Evolutionary conservation across 768 basidiomycete genomes (phyloP).

Genomic region (Boletus sp.): DNA sequence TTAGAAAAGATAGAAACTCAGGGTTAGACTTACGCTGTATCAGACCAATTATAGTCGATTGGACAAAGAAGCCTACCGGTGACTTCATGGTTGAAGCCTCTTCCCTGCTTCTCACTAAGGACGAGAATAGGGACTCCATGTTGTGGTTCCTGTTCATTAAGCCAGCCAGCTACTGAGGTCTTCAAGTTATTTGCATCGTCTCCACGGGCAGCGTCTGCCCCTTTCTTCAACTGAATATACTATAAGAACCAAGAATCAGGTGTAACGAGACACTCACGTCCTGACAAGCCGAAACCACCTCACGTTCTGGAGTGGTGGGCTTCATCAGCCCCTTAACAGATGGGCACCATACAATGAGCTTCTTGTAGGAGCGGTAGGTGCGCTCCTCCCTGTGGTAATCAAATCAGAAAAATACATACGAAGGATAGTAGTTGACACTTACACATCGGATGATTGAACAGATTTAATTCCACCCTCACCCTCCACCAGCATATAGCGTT

Average conservation of each 20-base stretch:
- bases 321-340: neutral
- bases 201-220: constrained; percentile 8
- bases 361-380: constrained; percentile 5
- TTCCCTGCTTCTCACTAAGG: neutral
- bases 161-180: neutral
- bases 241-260: neutral
- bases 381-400: constrained; percentile 1
- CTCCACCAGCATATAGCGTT: neutral
- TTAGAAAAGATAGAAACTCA: neutral
- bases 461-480: neutral
- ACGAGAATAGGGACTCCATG: neutral
- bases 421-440: neutral
- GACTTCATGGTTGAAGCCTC: constrained; percentile 7
- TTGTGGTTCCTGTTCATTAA: neutral
- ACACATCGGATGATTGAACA: neutral
- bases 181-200: constrained; percentile 15
- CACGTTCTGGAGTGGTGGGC: neutral
- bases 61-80: constrained; percentile 12
- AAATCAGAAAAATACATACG: neutral
- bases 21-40: neutral
- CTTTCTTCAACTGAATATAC: constrained; percentile 12
- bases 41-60: constrained; percentile 15
- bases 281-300: neutral
- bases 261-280: constrained; percentile 1
- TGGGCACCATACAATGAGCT: constrained; percentile 7